Base-by-base conservation (phyloP, 805 yeast species). In the Pichia rugopelliculosa region DNA sequence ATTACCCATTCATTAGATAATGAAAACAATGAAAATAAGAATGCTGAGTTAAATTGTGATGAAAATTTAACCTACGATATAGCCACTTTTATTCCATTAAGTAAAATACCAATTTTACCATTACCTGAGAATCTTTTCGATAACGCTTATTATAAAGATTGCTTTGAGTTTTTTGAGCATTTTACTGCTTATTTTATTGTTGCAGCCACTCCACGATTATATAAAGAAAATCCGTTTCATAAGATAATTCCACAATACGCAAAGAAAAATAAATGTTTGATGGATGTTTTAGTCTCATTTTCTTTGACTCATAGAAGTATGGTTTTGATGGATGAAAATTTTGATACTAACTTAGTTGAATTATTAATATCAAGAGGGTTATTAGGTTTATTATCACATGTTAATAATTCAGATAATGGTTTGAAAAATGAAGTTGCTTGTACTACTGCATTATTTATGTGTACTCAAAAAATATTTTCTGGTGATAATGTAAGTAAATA, bases 171-270 rank as follows among this genome's bases (percentile, higher is more conserved):
- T 51, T 85, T 77, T 70, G 64, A 77, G 5, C 70, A 77, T 42
- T 75, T 76, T 10, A 82, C 85, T 0, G 75, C 88, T 2, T 71
- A 70, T 40, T 67, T 72, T 20, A 68, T 84, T 17, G 85, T 81
- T 9, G 87, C 88, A 0, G 79, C 84, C 0, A 84, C 85, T 3
- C 69, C 76, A 2, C 59, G 68, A 10, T 55, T 72, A 1, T 80
- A 80, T 55, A 78, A 76, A 17, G 80, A 82, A 53, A 84, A 84
- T 56, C 93, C 93, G 0, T 82, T 82, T 64, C 72, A 73, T 48
- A 73, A 72, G 12, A 61, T 82, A 9, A 60, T 85, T 11, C 89
- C 91, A 0, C 75, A 74, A 53, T 72, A 82, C 74, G 87, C 90
- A 0, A 65, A 77, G 68, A 68, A 70, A 20, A 70, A 74, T 47